phyloP scores from a whole-genome alignment of 148 eudicot genomes.

The Silene latifolia region DNA sequence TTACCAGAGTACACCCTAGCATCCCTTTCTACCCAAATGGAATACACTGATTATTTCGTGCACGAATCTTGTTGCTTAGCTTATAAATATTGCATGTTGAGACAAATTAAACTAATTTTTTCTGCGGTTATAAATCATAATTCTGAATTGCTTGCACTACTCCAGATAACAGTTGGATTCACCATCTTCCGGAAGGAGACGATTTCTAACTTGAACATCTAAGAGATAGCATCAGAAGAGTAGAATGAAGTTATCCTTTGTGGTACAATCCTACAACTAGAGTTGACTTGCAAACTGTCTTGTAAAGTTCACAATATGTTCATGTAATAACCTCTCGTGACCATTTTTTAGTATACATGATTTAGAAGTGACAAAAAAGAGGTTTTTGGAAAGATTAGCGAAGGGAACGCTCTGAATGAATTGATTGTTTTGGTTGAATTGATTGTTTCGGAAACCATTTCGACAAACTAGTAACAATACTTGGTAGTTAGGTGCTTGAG shows the following conservation, averaged over 20 bases:
- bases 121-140: background rate
- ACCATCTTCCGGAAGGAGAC: slow-evolving; percentile 86
- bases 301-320: background rate
- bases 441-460: too few relatives aligned
- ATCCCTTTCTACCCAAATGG: too few relatives aligned
- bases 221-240: slow-evolving; percentile 43
- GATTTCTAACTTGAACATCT: slow-evolving; percentile 61
- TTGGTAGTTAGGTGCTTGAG: too few relatives aligned
- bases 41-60: too few relatives aligned
- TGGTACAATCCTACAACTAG: background rate
- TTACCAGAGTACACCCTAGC: too few relatives aligned
- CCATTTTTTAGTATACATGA: too few relatives aligned
- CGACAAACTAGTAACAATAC: too few relatives aligned
- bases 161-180: slow-evolving; percentile 87
- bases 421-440: background rate
- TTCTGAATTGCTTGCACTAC: background rate
- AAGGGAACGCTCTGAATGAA: background rate
- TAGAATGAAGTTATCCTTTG: slow-evolving; percentile 23
- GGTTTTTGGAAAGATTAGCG: too few relatives aligned
- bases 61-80: too few relatives aligned
- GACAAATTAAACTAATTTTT: too few relatives aligned
- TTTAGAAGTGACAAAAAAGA: too few relatives aligned
- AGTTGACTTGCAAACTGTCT: background rate
- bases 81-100: too few relatives aligned
- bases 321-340: background rate